These are phyloP conservation scores for Macrophomina phaseolina DNA, from an alignment of 2,329 filamentous ascomycete species.

Conservation along the genomic window DNA sequence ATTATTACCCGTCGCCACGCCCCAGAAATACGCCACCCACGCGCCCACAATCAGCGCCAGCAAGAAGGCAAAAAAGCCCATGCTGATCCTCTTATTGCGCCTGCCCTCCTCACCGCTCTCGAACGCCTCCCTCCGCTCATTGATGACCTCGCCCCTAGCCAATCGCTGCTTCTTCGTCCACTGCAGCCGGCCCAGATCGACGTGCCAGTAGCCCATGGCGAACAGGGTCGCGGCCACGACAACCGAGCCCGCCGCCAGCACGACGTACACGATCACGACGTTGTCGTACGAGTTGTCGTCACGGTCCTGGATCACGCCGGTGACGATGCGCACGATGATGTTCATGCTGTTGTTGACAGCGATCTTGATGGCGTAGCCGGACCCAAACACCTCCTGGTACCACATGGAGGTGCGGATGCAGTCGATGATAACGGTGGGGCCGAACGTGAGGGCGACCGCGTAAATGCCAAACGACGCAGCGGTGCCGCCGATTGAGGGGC, in stretches of 20 bases:
- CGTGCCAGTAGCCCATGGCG: constrained; percentile 44
- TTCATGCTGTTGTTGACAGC: constrained; percentile 69
- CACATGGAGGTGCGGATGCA: constrained; percentile 65
- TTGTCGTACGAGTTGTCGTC: constrained; percentile 62
- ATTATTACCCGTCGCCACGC: constrained; percentile 58
- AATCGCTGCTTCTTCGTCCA: constrained; percentile 64
- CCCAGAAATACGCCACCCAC: constrained; percentile 67
- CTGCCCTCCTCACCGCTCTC: constrained; percentile 41
- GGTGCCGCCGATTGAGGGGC: constrained; percentile 56
- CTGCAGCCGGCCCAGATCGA: constrained; percentile 58
- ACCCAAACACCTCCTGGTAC: constrained; percentile 65
- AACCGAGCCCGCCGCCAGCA: constrained; percentile 58
- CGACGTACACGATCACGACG: constrained; percentile 62
- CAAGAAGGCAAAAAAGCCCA: constrained; percentile 52
- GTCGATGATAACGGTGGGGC: constrained; percentile 66
- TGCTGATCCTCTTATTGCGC: constrained; percentile 48
- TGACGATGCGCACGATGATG: constrained; percentile 64
- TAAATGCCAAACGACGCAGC: constrained; percentile 66
- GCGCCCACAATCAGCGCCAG: constrained; percentile 57
- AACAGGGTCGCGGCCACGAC: constrained; percentile 53
- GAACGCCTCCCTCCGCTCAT: constrained; percentile 50
- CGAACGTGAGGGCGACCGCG: constrained; percentile 61
- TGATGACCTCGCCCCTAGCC: constrained; percentile 51
- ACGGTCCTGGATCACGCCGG: constrained; percentile 64
- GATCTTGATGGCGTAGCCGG: constrained; percentile 65